Conservation (phyloP, 129 eudicot species). For the Flaveria robusta region DNA sequence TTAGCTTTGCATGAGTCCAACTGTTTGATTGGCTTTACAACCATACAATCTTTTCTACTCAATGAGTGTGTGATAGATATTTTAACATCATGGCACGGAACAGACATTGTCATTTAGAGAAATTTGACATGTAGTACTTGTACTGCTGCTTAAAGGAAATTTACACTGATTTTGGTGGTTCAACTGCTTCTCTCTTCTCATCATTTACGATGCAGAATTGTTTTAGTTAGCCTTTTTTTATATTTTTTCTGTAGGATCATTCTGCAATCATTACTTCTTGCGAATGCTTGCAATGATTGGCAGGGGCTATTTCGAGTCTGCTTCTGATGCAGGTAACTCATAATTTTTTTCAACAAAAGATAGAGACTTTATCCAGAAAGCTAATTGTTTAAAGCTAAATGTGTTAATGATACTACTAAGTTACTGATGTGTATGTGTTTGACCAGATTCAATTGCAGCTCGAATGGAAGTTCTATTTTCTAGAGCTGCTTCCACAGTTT, state of each 20-base stretch:
- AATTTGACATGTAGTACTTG: not conserved
- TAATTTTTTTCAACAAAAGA: not conserved
- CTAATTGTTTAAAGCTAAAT: not conserved
- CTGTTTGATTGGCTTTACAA: not conserved
- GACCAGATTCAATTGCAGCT: slow-evolving; percentile 62
- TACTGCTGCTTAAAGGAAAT: not conserved
- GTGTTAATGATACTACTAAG: not conserved
- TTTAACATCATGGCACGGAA: not conserved
- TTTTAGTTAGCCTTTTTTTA: slow-evolving; percentile 8
- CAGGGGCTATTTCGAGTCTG: slow-evolving; percentile 69
- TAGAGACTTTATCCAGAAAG: not conserved
- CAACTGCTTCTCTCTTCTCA: slow-evolving; percentile 14
- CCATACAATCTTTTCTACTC: not conserved
- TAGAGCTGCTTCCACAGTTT: slow-evolving; percentile 57
- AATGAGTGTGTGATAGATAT: not conserved
- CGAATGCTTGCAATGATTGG: slow-evolving; percentile 84
- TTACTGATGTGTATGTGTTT: slow-evolving; percentile 20
- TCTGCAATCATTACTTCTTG: slow-evolving; percentile 86
- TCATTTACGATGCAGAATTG: not conserved
- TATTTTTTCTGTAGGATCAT: slow-evolving; percentile 54
- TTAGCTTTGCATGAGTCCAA: slow-evolving; percentile 2
- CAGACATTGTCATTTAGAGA: not conserved
- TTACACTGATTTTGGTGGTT: slow-evolving; percentile 11
- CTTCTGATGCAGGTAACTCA: slow-evolving; percentile 66
- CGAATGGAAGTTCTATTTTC: slow-evolving; percentile 58